Evolutionary conservation across 2,329 filamentous ascomycete genomes (phyloP).

Genomic region (Ceratocystis huliohia): DNA sequence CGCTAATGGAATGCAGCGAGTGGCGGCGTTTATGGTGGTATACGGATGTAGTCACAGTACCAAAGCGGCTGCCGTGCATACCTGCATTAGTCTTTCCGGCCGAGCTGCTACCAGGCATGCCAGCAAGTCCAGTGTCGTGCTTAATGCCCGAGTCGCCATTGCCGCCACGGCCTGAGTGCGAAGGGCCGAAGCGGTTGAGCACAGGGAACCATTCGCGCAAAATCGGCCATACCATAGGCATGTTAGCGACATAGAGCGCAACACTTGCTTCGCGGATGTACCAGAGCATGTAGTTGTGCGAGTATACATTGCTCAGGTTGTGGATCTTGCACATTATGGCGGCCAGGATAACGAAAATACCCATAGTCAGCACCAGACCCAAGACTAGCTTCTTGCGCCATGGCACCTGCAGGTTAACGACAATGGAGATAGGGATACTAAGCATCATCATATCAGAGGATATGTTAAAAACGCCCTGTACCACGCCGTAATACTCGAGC

Average conservation of each 20-base stretch:
- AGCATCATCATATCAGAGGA: slow-evolving; percentile 49
- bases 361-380: slow-evolving; percentile 34
- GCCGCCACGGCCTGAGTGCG: slow-evolving; percentile 14
- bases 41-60: slow-evolving; percentile 17
- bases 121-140: neutral
- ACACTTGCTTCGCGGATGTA: slow-evolving; percentile 37
- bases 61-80: slow-evolving; percentile 18
- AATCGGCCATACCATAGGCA: slow-evolving; percentile 34
- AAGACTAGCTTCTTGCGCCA: slow-evolving; percentile 42
- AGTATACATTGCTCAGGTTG: slow-evolving; percentile 32
- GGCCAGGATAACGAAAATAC: slow-evolving; percentile 37
- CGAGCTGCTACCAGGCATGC: slow-evolving; percentile 8
- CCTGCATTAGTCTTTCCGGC: slow-evolving; percentile 8
- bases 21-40: slow-evolving; percentile 17
- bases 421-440: slow-evolving; percentile 41
- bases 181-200: slow-evolving; percentile 20
- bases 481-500: slow-evolving; percentile 44
- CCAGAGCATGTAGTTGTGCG: slow-evolving; percentile 33
- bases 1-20: slow-evolving; percentile 10
- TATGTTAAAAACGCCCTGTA: slow-evolving; percentile 47
- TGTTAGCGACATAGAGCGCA: slow-evolving; percentile 34
- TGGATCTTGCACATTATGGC: slow-evolving; percentile 37
- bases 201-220: slow-evolving; percentile 28
- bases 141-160: slow-evolving; percentile 10
- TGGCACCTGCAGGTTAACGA: slow-evolving; percentile 38